A percentile compares a stretch with the other conserved stretches of the same genome.
Conservation (phyloP, 176 grass and related monocot genomes). For the Carex myosuroides region DNA sequence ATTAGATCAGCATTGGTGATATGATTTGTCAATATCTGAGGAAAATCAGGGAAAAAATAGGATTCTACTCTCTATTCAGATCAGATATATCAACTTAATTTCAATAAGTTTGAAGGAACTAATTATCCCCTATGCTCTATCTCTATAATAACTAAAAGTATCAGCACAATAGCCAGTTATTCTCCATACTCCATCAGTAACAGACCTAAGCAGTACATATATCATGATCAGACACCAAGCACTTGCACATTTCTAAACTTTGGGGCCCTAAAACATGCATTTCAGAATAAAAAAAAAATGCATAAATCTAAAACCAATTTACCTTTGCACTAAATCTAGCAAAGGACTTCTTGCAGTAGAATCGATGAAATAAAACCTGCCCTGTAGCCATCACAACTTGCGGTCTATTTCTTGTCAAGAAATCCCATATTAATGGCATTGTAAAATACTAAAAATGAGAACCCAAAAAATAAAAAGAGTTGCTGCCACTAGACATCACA, state of each 20-base stretch:
- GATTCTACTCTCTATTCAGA: background rate
- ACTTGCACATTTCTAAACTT: background rate
- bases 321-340: slow-evolving; percentile 84
- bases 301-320: background rate
- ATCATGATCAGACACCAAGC: background rate
- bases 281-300: background rate
- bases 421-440: slow-evolving; percentile 3
- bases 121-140: background rate
- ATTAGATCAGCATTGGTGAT: background rate
- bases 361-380: slow-evolving; percentile 86
- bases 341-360: slow-evolving; percentile 97
- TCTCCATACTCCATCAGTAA: background rate
- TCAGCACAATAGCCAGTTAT: background rate
- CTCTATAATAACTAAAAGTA: background rate
- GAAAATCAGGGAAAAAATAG: background rate
- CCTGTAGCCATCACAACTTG: slow-evolving; percentile 94
- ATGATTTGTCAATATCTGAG: background rate
- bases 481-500: background rate
- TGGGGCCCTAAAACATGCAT: background rate
- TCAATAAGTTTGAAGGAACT: background rate
- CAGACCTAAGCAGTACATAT: background rate
- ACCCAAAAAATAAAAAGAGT: background rate
- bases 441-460: background rate
- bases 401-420: slow-evolving; percentile 50
- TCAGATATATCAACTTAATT: background rate